Conservation (phyloP, 352 stramenopile species). For the Phytophthora idaei region DNA sequence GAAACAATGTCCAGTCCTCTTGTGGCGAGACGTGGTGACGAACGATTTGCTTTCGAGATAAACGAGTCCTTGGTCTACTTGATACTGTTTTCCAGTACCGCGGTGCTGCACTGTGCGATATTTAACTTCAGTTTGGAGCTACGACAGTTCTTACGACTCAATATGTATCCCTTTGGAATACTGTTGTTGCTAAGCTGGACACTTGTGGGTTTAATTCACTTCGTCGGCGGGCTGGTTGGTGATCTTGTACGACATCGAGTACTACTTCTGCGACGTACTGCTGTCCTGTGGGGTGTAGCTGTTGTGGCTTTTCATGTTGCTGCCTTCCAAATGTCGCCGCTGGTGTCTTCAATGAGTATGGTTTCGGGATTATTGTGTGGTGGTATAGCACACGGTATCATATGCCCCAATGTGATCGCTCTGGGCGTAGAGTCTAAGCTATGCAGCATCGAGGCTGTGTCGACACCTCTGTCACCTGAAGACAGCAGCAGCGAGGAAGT, state of each 20-base stretch:
- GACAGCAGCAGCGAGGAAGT: constrained; percentile 22
- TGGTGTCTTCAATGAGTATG: constrained; percentile 43
- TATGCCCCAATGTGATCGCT: constrained; percentile 60
- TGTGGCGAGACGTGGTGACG: not conserved
- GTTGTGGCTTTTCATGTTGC: constrained; percentile 53
- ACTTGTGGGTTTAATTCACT: constrained; percentile 56
- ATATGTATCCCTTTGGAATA: constrained; percentile 58
- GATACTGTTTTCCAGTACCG: constrained; percentile 61
- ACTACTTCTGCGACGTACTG: constrained; percentile 42
- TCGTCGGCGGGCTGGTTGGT: constrained; percentile 56
- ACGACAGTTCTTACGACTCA: constrained; percentile 50
- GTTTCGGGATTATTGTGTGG: constrained; percentile 43
- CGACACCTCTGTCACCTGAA: constrained; percentile 16
- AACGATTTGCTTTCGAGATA: constrained; percentile 31
- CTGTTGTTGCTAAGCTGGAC: constrained; percentile 63
- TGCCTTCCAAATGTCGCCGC: constrained; percentile 30
- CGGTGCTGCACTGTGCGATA: constrained; percentile 63
- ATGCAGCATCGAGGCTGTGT: constrained; percentile 3
- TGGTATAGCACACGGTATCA: constrained; percentile 51
- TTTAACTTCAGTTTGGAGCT: constrained; percentile 69
- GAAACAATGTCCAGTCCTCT: constrained; percentile 4
- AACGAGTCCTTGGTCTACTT: constrained; percentile 41
- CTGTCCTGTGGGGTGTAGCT: constrained; percentile 53
- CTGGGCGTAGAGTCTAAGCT: constrained; percentile 44
- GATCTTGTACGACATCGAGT: constrained; percentile 56